A percentile compares a stretch with the other conserved stretches of the same genome.
phyloP scores from a whole-genome alignment of 345 rosid species.

The Streptanthus diversifolius region DNA sequence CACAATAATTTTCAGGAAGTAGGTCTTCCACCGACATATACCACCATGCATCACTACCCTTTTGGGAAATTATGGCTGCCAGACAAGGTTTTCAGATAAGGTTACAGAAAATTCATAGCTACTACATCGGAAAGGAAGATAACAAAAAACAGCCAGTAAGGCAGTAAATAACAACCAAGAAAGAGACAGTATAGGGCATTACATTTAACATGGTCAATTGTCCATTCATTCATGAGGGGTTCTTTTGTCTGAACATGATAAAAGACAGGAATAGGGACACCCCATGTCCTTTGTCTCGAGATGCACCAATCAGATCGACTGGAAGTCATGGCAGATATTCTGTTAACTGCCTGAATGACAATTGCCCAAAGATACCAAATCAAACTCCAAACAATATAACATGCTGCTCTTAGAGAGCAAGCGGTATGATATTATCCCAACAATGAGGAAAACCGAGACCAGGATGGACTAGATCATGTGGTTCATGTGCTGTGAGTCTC shows the following conservation, averaged over 20 bases:
- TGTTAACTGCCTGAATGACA: constrained; percentile 67
- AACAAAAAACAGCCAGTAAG: not conserved
- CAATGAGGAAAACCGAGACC: not conserved
- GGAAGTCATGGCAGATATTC: constrained; percentile 90
- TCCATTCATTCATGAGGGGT: constrained; percentile 88
- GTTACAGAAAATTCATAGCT: not conserved
- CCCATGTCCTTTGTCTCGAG: constrained; percentile 97
- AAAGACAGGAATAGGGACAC: constrained; percentile 93
- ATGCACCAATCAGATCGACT: constrained; percentile 97
- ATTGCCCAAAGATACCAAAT: constrained; percentile 7
- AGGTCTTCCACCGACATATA: constrained; percentile 82
- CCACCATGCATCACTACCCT: constrained; percentile 99
- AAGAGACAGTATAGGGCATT: constrained; percentile 32
- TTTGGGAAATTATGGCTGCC: constrained; percentile 68
- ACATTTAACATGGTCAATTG: constrained; percentile 77
- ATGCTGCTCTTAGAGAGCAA: not conserved
- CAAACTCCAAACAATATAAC: not conserved
- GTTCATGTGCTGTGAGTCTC: not conserved
- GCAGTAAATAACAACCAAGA: not conserved
- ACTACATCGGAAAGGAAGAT: not conserved
- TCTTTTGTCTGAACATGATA: constrained; percentile 73
- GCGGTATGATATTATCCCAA: not conserved
- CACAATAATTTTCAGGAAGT: constrained; percentile 72
- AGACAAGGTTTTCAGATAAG: constrained; percentile 23
- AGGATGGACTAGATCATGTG: not conserved